Evolutionary conservation across 78 protist genomes (phyloP).

Genomic region (Tieghemostelium lacteum): DNA sequence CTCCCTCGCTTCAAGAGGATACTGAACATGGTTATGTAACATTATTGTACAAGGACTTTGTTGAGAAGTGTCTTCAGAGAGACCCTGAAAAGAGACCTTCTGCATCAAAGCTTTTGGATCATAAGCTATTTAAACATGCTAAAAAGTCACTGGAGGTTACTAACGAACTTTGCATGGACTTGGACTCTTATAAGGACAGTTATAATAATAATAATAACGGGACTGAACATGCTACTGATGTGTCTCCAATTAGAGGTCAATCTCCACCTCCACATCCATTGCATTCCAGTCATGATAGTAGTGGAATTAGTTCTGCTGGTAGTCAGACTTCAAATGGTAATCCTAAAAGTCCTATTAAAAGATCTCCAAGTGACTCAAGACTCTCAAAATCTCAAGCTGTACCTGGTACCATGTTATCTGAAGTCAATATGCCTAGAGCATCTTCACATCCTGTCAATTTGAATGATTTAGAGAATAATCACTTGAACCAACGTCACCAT

Average conservation of each 20-base stretch:
- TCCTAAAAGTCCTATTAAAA: not conserved
- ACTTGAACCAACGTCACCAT: not conserved
- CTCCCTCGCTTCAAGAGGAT: slow-evolving; percentile 42
- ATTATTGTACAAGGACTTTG: slow-evolving; percentile 46
- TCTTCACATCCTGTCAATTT: slow-evolving; percentile 63
- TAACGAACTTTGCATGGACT: not conserved
- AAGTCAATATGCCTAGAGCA: slow-evolving; percentile 36
- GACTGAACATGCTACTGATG: not conserved
- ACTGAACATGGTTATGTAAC: slow-evolving; percentile 22
- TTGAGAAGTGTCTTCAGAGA: slow-evolving; percentile 55
- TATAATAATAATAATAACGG: too few relatives aligned
- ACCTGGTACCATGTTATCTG: too few relatives aligned
- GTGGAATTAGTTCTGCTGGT: not conserved
- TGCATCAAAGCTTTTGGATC: slow-evolving; percentile 46
- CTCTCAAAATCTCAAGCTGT: too few relatives aligned
- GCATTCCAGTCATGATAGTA: not conserved
- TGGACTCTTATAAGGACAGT: slow-evolving; percentile 51
- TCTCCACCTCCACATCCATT: slow-evolving; percentile 26
- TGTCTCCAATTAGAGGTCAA: not conserved
- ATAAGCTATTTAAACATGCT: slow-evolving; percentile 42
- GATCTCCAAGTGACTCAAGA: not conserved
- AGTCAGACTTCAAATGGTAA: not conserved
- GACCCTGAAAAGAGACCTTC: slow-evolving; percentile 36
- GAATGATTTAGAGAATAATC: not conserved
- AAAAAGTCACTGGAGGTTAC: slow-evolving; percentile 36